Base-by-base conservation (phyloP, 2,329 filamentous ascomycete genomes). In the Ramularia endophylla region DNA sequence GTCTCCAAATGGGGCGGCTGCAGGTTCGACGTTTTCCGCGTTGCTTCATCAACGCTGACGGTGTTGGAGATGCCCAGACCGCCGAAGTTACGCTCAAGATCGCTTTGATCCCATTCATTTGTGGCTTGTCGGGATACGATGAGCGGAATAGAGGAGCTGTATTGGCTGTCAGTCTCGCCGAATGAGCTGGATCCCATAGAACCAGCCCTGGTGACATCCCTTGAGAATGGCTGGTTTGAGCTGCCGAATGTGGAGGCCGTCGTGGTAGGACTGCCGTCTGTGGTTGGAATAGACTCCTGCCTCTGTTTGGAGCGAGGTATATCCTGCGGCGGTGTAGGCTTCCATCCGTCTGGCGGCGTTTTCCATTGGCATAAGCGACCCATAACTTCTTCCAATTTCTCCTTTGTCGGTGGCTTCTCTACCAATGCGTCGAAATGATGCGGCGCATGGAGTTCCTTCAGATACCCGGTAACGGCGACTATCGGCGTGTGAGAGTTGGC, bases 401-500 rank as follows among this genome's bases (percentile, higher is more conserved):
- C 85, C 31, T 87, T 82, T 28, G 90, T 97, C 27, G 94, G 94
- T 18, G 92, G 92, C 66, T 98, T 98, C 65, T 98, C 89, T 38
- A 98, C 87, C 38, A 98, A 72, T 1, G 86, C 87, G 62, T 97
- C 89, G 58, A 98, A 98, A 64, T 95, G 87, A 65, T 98, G 90
- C 3, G 87, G 87, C 45, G 89, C 88, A 53, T 92, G 89, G 2
- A 98, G 73, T 59, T 98, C 92, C 62, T 97, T 97, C n/a, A 98
- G 71, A 63, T 98, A 98, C 5, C 92, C 90, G 3, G 92, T 98
- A 25, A 98, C 90, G 35, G 88, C 89, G 42, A 98, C 87, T 47
- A 98, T 94, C 0, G 92, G 92, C 0, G 92, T 98, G 54, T 92
- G 82, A 0, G 86, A 85, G 61, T 98, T 98, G 44, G 87, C 80